Evolutionary conservation across 192 early-diverging fungal genomes (phyloP).

Genomic region (Podila epicladia): DNA sequence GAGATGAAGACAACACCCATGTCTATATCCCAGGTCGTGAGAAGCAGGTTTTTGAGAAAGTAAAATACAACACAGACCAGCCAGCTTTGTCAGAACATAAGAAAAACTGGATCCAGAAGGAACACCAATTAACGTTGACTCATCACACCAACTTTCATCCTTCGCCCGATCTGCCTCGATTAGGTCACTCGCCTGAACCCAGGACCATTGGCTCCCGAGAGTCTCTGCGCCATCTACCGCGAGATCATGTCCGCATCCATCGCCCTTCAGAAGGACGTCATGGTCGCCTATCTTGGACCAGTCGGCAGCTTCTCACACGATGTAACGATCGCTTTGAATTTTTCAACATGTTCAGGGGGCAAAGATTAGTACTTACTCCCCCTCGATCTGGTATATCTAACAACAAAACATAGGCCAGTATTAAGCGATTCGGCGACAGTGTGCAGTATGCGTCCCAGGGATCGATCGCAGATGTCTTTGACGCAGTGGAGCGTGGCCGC

Average conservation of each 20-base stretch:
- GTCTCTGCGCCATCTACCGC: slow-evolving; percentile 56
- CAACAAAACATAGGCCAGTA: slow-evolving; percentile 21
- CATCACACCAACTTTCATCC: too few relatives aligned
- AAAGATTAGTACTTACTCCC: not conserved
- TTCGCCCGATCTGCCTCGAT: not conserved
- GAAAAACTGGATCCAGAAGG: too few relatives aligned
- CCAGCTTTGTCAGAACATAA: too few relatives aligned
- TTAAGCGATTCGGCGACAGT: slow-evolving; percentile 81
- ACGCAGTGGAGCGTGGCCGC: slow-evolving; percentile 74
- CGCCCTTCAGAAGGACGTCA: slow-evolving; percentile 79
- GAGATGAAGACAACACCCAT: slow-evolving; percentile 59
- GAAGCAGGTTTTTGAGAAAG: slow-evolving; percentile 79
- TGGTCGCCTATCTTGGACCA: slow-evolving; percentile 92
- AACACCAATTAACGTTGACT: too few relatives aligned
- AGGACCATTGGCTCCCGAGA: slow-evolving; percentile 71
- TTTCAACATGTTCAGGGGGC: not conserved
- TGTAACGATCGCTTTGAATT: slow-evolving; percentile 40
- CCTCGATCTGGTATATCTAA: not conserved
- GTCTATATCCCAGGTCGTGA: slow-evolving; percentile 83
- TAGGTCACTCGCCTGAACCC: slow-evolving; percentile 75
- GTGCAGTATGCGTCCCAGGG: slow-evolving; percentile 73
- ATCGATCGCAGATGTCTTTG: slow-evolving; percentile 83
- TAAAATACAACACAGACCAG: slow-evolving; percentile 9
- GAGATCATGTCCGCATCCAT: slow-evolving; percentile 94
- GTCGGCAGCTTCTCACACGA: slow-evolving; percentile 92